phyloP scores from a whole-genome alignment of 345 rosid species.

The Euphorbia pulcherrima region DNA sequence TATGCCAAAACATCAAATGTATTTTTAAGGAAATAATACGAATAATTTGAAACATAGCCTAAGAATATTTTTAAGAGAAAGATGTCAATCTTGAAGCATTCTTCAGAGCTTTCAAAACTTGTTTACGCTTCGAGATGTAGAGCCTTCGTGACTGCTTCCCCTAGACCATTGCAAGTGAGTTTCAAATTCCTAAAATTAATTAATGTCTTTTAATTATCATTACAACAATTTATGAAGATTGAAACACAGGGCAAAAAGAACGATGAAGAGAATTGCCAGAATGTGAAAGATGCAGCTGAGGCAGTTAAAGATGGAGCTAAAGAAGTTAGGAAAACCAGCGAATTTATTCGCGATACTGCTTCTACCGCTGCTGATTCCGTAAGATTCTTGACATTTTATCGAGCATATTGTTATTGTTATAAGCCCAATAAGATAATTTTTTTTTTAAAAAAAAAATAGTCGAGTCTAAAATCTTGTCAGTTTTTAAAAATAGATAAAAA shows the following conservation, averaged over 20 bases:
- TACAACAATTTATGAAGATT: not conserved
- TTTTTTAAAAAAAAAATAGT: too few species aligned
- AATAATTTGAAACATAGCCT: too few species aligned
- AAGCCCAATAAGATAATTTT: too few species aligned
- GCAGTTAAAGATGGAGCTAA: slow-evolving; percentile 58
- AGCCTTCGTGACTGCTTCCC: slow-evolving; percentile 22
- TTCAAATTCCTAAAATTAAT: too few species aligned
- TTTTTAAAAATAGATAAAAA: too few species aligned
- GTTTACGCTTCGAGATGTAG: slow-evolving; percentile 11
- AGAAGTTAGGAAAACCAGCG: slow-evolving; percentile 45
- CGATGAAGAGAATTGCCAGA: slow-evolving; percentile 37
- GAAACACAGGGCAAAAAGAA: slow-evolving; percentile 30
- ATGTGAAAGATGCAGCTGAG: slow-evolving; percentile 59
- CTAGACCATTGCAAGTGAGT: slow-evolving; percentile 27
- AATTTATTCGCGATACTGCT: slow-evolving; percentile 29
- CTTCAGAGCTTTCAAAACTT: slow-evolving; percentile 11
- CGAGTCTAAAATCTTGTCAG: too few species aligned
- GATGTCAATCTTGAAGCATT: slow-evolving; percentile 20
- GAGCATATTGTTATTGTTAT: too few species aligned
- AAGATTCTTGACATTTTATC: not conserved
- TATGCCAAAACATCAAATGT: not conserved
- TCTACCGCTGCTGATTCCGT: slow-evolving; percentile 1
- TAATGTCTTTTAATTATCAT: not conserved
- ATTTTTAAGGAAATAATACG: not conserved
- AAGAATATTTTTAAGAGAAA: too few species aligned